Base-by-base conservation (phyloP, 306 rosid genomes). In the Nissolia schottii region DNA sequence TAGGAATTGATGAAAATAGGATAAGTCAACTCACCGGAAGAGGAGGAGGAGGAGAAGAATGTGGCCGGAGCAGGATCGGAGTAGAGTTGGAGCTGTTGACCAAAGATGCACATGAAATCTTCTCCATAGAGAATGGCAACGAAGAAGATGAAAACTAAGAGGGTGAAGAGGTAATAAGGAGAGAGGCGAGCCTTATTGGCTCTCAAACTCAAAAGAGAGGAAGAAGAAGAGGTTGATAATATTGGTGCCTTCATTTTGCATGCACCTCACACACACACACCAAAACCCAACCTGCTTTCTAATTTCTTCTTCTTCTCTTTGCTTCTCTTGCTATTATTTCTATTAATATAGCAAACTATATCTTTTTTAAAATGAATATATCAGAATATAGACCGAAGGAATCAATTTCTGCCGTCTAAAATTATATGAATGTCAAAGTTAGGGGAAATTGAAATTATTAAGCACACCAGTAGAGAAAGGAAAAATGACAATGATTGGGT, bases 111-210 rank as follows among this genome's bases (percentile, higher is more conserved):
- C 82, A 77, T 67, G 84, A 89, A 77, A 41, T 89, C 92, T 55
- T 84, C 80, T 40, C 93, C 87, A 71, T 91, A 87, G 85, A 94
- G 90, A 24, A 89, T 23, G 13, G 86, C 23, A 58, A 88, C 95
- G 71, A 94, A 87, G 88, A 94, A 56, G 12, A 91, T 82, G 91
- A 94, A 89, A 57, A 75, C 82, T 4, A 94, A 22, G 10, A 94
- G 78, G 67, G 91, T 82, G 80, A 91, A 77, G 51, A 94, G 90
- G 64, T 79, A 92, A 0, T 79, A 92, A 0, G 97, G 89, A 16
- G 95, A 86, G 84, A 91, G 84, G 1, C 97, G 92, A 73, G 73
- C 51, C 43, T 84, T n/a, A n/a, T n/a, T 94, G 37, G 77, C 75
- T 31, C 83, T 81, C 3, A 86, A 43, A 9, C 80, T 80, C 1